These are phyloP conservation scores for Botrytis hyacinthi DNA, from an alignment of 2,329 filamentous ascomycete genomes.

Conservation along the genomic window DNA sequence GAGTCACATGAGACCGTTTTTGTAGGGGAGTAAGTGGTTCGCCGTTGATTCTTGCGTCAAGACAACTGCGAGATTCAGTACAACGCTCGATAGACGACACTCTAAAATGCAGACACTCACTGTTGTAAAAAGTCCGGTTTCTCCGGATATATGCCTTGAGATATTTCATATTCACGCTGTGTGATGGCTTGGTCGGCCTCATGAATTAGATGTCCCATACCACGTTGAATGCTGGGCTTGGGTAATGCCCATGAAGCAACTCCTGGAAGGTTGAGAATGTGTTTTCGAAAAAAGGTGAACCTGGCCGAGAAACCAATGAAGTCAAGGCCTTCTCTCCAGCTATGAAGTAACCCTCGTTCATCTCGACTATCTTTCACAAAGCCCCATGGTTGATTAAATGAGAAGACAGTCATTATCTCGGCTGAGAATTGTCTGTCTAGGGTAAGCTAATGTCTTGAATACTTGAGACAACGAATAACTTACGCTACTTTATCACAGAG, in stretches of 20 bases:
- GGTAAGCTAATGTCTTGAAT: background rate
- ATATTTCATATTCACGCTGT: background rate
- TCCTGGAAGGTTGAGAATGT: background rate
- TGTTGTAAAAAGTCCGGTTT: constrained; percentile 9
- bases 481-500: constrained; percentile 13
- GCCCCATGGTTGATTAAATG: constrained; percentile 42
- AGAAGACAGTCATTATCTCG: constrained; percentile 44
- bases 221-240: background rate
- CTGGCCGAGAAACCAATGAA: background rate
- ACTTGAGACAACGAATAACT: background rate
- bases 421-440: constrained; percentile 26
- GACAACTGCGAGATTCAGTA: background rate
- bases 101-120: background rate
- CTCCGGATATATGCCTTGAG: background rate
- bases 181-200: background rate
- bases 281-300: constrained; percentile 13
- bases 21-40: constrained; percentile 16
- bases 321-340: constrained; percentile 8
- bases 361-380: constrained; percentile 43
- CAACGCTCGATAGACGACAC: too few species aligned
- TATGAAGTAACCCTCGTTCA: constrained; percentile 39
- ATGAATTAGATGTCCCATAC: background rate
- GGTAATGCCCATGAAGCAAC: background rate
- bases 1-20: constrained; percentile 17
- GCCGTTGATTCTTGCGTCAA: constrained; percentile 7